A percentile compares a stretch with the other conserved stretches of the same genome.
Evolutionary conservation across 345 rosid species (phyloP).

Genomic region (Dipteronia sinensis): DNA sequence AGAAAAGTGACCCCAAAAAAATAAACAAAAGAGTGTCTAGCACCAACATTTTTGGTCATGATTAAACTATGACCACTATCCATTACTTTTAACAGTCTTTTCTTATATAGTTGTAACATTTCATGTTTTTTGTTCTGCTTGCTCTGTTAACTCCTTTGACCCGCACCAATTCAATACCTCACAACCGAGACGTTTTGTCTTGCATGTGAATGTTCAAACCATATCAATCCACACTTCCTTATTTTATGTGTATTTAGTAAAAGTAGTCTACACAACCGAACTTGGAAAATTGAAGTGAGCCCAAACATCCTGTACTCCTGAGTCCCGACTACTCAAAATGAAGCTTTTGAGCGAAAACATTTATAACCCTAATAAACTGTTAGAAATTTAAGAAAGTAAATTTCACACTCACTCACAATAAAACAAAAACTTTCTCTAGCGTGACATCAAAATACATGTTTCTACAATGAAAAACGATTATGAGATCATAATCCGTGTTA

Average conservation of each 20-base stretch:
- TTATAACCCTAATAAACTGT: not conserved
- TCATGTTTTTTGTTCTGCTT: not conserved
- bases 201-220: not conserved
- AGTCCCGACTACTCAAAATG: not conserved
- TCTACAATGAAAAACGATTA: not conserved
- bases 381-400: not conserved
- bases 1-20: not conserved
- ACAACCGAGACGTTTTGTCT: not conserved
- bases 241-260: not conserved
- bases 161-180: conserved; percentile 1
- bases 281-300: not conserved
- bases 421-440: not conserved
- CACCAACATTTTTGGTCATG: not conserved
- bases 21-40: not conserved
- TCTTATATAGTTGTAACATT: not conserved
- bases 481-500: not conserved
- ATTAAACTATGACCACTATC: not conserved
- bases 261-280: not conserved
- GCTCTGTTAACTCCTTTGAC: not conserved
- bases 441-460: not conserved
- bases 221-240: not conserved
- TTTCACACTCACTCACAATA: not conserved
- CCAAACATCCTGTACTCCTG: not conserved
- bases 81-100: not conserved
- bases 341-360: not conserved